Evolutionary conservation across 2,329 filamentous ascomycete species (phyloP), one percentile per base, ranked within the genome.

Genomic region (Diaporthe sp.): DNA sequence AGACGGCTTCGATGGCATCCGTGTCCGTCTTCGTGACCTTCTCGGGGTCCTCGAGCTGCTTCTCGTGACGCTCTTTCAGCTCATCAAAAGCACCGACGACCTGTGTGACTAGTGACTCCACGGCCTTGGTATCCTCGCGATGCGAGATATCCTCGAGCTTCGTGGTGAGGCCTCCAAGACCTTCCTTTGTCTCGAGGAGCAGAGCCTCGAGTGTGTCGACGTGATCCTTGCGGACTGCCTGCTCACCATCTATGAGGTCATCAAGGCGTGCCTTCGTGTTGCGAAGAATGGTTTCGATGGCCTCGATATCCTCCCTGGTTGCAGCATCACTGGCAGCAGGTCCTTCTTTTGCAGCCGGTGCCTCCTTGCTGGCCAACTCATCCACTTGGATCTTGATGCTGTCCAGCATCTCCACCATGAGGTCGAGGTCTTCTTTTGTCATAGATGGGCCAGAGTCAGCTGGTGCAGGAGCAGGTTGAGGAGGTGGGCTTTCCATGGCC

Each of bases 241-340:
- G 91, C 44, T 95, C 93, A 4, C 91, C 89, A 68, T 96, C 90
- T 66, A 97, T 90, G 27, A 91, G 82, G 74, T 97, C 95, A 74
- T 98, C 96, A 13, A 98, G 86, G 61, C 94, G 94, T 7, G 93
- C 92, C 81, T 98, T 98, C 42, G 95, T 96, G 81, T 97, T 98
- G 55, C 93, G 92, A 17, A 98, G 88, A 65, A 98, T 92, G 0
- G 94, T 97, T 82, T 98, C 96, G 74, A 98, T 96, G 15, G 95
- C 95, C 75, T 96, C 92, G 0, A 96, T 94, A 78, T 98, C 96
- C 77, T 98, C 95, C 80, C 94, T 94, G 42, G 88, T 91, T 8
- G 93, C 92, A 3, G 87, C 82, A 50, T 92, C 91, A 3, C 79
- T 79, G 6, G 76, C 73, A 19, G 69, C 51, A 73, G 82, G 44